Percentiles rank a stretch among this genome's conserved stretches.
Conservation (phyloP, 768 basidiomycete genomes). For the Tulasnella sp. region DNA sequence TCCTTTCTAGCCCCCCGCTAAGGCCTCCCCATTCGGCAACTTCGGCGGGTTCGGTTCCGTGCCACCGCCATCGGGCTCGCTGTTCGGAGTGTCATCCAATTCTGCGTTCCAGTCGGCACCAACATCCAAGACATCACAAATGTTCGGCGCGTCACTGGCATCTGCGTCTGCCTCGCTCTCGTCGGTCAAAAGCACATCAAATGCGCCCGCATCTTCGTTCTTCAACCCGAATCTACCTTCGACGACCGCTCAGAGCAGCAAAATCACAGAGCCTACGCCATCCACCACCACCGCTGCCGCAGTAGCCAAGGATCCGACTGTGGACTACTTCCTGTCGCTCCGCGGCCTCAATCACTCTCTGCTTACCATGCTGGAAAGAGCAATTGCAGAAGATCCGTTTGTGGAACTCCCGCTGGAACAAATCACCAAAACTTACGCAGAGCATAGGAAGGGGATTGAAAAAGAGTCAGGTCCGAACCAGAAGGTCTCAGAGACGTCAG, state of each 20-base stretch:
- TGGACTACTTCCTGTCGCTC: constrained; percentile 15
- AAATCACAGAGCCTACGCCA: background rate
- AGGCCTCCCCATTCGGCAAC: background rate
- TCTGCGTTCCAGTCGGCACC: background rate
- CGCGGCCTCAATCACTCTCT: constrained; percentile 18
- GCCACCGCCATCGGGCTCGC: background rate
- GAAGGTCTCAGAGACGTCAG: background rate
- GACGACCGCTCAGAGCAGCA: background rate
- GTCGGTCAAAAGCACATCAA: background rate
- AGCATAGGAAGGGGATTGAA: constrained; percentile 12
- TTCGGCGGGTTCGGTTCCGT: constrained; percentile 5
- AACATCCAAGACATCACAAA: constrained; percentile 12
- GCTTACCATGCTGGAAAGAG: constrained; percentile 3
- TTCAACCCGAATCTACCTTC: background rate
- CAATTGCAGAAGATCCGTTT: constrained; percentile 16
- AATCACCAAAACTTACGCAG: constrained; percentile 5
- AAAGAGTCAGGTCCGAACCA: background rate
- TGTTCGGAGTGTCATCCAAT: background rate
- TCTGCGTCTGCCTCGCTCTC: background rate
- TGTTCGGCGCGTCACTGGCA: constrained; percentile 12
- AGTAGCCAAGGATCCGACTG: background rate
- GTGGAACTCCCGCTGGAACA: constrained; percentile 8
- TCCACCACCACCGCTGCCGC: background rate
- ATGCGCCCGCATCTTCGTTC: background rate
- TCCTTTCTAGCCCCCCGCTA: background rate